These are phyloP conservation scores for Leishmania guyanensis DNA, from an alignment of 208 protist genomes.

Conservation along the genomic window DNA sequence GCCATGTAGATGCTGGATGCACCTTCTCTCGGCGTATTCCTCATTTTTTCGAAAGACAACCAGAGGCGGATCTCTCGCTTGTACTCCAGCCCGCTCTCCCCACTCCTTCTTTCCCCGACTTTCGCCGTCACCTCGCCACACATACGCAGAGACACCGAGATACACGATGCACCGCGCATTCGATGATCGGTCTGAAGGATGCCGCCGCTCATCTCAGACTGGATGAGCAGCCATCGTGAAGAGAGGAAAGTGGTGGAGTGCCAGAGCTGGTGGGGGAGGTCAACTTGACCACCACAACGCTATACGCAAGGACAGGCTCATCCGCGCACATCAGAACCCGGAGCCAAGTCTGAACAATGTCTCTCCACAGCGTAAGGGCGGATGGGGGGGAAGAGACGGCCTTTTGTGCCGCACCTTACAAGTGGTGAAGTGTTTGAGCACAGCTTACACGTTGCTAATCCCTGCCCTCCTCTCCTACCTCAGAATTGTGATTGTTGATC, in stretches of 20 bases:
- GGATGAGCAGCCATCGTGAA: neutral
- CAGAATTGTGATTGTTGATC: neutral
- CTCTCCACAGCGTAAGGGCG: neutral
- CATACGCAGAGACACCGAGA: constrained; percentile 13
- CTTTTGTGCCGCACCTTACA: neutral
- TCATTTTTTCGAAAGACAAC: neutral
- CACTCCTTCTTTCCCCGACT: neutral
- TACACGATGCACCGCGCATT: neutral
- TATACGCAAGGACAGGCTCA: neutral
- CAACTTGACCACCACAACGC: neutral
- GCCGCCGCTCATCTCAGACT: neutral
- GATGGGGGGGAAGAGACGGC: neutral
- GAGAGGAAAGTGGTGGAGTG: neutral
- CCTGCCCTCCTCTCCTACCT: neutral
- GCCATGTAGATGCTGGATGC: neutral
- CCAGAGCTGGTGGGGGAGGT: neutral
- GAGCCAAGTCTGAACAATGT: neutral
- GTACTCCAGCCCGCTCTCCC: neutral
- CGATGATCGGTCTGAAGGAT: neutral
- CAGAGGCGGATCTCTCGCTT: neutral
- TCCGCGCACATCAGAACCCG: neutral
- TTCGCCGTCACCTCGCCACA: neutral
- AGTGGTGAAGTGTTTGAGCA: neutral
- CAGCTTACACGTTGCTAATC: neutral
- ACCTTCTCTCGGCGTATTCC: neutral